Conservation (phyloP, 306 rosid genomes). For the Lathyrus oleraceus region DNA sequence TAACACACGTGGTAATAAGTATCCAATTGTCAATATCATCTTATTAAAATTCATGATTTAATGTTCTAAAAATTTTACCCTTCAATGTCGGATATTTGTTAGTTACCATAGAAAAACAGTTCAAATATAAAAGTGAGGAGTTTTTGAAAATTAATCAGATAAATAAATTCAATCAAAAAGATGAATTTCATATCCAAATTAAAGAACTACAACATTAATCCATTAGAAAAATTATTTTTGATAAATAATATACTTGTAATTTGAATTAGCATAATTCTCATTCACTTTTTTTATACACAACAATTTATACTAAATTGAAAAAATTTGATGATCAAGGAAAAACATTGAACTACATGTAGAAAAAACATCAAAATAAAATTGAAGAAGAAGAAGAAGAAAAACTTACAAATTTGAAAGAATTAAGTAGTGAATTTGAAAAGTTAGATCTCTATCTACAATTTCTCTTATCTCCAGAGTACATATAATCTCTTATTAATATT, state of each 20-base stretch:
- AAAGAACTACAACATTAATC: neutral
- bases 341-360: neutral
- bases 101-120: neutral
- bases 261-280: too few species aligned
- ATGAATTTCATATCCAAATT: constrained; percentile 39
- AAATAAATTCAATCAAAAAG: constrained; percentile 35
- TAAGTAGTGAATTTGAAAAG: too few species aligned
- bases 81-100: constrained; percentile 32
- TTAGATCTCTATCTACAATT: too few species aligned
- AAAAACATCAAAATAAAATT: neutral
- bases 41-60: neutral
- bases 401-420: too few species aligned
- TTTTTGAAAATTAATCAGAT: constrained; percentile 13
- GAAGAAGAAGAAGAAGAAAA: too few species aligned
- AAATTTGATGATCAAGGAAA: neutral
- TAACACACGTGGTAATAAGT: too few species aligned
- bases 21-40: too few species aligned
- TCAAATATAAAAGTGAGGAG: neutral
- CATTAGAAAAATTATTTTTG: neutral
- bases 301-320: neutral
- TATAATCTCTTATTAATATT: too few species aligned
- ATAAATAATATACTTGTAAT: constrained; percentile 10
- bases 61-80: neutral
- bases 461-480: too few species aligned
- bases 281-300: neutral